Base-by-base conservation (phyloP, 208 protist genomes). In the Tetramitus jugosus region DNA sequence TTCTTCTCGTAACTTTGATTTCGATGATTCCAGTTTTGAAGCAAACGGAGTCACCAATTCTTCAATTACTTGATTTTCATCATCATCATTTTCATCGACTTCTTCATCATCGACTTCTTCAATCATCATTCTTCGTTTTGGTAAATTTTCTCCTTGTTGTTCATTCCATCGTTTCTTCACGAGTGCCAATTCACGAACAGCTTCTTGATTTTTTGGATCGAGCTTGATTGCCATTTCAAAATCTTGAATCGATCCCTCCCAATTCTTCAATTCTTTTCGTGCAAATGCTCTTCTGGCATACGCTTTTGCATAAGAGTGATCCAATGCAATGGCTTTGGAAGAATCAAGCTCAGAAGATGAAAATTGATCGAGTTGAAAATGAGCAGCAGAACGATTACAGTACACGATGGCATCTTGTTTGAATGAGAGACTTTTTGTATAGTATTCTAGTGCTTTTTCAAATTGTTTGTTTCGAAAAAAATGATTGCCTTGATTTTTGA, bases 391-490 rank as follows among this genome's bases (percentile, higher is more conserved):
- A 43, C 62, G 37, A 43, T 69, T 69, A n/a, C 62, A 37, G 35
- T 69, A 69, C 35, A 69, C 62, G 43, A 69, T 37, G 13, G 62
- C 62, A 69, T 69, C 62, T 69, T 69, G 37, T 42, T 69, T 69
- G 35, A 69, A 45, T 43, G 37, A 17, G 1, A 69, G 26, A 42
- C 62, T 69, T 17, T 69, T 39, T 43, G 62, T 43, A 43, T 69
- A 69, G 33, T 26, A 69, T 39, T 69, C 39, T 20, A 69, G 8
- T 37, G 62, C 62, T 37, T 39, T 69, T 26, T 69, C 0, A 7
- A 69, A 69, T 43, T 69, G 7, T 45, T 29, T 29, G 37, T 69
- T 69, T n/a, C 43, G 37, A 69, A 69, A 69, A 69, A 7, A 39
- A n/a, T 69, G 35, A 69, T 69, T 69, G 3, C 62, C 62, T 26